Evolutionary conservation across 495 filamentous ascomycete genomes (phyloP).

Genomic region (Xylaria castorea): DNA sequence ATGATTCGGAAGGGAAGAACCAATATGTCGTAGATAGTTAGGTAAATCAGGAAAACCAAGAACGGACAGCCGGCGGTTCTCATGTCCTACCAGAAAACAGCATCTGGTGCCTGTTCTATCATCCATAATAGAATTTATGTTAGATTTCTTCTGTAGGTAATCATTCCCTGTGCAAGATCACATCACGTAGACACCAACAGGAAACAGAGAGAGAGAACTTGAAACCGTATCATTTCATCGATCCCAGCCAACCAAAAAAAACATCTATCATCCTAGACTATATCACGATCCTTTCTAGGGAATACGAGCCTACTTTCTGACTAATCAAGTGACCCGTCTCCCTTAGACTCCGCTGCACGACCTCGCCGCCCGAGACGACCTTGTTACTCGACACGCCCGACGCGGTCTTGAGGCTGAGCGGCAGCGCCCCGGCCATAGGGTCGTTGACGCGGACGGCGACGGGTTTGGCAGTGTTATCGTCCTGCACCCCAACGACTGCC

Average conservation of each 20-base stretch:
- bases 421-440: slow-evolving; percentile 53
- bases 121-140: background rate
- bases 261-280: slow-evolving; percentile 4
- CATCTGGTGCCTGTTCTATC: background rate
- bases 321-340: slow-evolving; percentile 76
- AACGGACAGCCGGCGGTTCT: background rate
- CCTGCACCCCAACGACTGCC: background rate
- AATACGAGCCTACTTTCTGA: slow-evolving; percentile 77
- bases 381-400: slow-evolving; percentile 58
- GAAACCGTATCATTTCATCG: background rate
- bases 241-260: background rate
- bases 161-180: background rate
- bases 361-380: slow-evolving; percentile 67
- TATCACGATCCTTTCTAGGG: slow-evolving; percentile 70
- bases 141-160: background rate
- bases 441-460: slow-evolving; percentile 36
- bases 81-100: background rate
- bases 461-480: slow-evolving; percentile 23
- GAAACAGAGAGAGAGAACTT: background rate
- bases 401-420: slow-evolving; percentile 75
- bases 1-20: background rate
- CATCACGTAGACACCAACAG: background rate
- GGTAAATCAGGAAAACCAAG: background rate
- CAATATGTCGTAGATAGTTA: background rate
- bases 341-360: slow-evolving; percentile 66